Base-by-base conservation (phyloP, 306 rosid genomes). In the Casuarina glauca region DNA sequence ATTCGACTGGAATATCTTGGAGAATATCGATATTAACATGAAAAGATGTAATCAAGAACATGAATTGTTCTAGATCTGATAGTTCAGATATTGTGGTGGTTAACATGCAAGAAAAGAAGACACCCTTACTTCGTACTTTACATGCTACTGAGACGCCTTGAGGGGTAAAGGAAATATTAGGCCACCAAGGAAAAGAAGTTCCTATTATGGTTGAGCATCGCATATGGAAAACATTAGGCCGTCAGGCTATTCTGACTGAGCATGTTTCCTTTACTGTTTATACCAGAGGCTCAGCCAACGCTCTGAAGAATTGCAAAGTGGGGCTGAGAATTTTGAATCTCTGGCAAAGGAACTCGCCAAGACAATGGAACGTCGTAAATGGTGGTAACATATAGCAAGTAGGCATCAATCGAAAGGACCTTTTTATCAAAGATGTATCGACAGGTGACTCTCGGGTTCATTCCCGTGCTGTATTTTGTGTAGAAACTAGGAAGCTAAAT, bases 351-450 rank as follows among this genome's bases (percentile, higher is more conserved):
- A 94, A 83, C 89, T 92, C 13, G 89, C 91, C 60, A 89, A 88
- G 82, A 87, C 82, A 78, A 88, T 91, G 94, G 97, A 92, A 87
- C 91, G 85, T 83, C 94, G 94, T 48, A 92, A 94, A 87, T 92
- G 98, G 98, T 94, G 98, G 97, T 26, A 93, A 94, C 61, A 69
- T 91, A 78, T 91, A 81, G 84, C 80, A 20, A 20, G 57, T 72
- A 52, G 80, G 83, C 70, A 41, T 71, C 84, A 61, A 67, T 76
- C 72, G 5, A 72, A 58, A 64, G 72, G 71, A 70, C 41, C 2
- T 39, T 66, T 66, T 66, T 36, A 42, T 3, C 35, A 12, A 66
- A 45, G 71, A 66, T 48, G 16, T 64, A 5, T 66, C 7, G 17
- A 16, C 6, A 38, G 44, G 10, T 38, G 3, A 64, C 9, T 57